Base-by-base conservation (phyloP, 225 moss, liverwort and hornwort species). In the Pleurozium schreberi region DNA sequence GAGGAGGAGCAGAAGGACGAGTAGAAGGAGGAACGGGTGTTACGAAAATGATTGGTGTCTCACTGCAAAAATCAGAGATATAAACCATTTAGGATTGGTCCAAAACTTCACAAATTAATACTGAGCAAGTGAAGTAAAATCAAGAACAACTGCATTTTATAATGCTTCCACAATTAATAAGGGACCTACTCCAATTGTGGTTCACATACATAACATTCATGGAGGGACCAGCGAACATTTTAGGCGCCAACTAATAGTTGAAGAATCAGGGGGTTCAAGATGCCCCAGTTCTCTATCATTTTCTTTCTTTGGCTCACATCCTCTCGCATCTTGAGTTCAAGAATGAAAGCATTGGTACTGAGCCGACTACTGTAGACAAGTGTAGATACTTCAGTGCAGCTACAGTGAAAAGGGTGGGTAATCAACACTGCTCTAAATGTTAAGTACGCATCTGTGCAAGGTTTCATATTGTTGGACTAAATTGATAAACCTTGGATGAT, bases 21-120 rank as follows among this genome's bases (percentile, higher is more conserved):
- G 78, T 79, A 60, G 84, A 45, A 49, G 89, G 74, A 81, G 87
- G 60, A 85, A 93, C 67, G 18, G 94, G 94, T 26, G 93, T 92
- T 22, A 91, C 92, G 34, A 95, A 91, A 81, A 95, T 93, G 31
- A 93, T 87, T 65, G 93, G 94, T 25, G 87, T 40, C 74, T 93
- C 94, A 60, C 92, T 95, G 90, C 89, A 86, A 19, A 30, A 80
- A 50, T 57, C 17, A 78, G 65, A 84, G 43, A 82, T 33, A 57
- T 17, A 83, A 66, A 89, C 70, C n/a, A 86, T 78, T 53, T 42
- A 67, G 36, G 45, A 88, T 67, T 82, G 52, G n/a, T 74, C 4
- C 18, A 80, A 53, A 83, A 83, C 49, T 70, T 68, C 63, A 83
- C 75, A 71, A 75, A 38, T 55, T 50, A 19, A 49, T 62, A 38